phyloP scores from a whole-genome alignment of 31 red algal species.

The Bonnemaisonia californica region DNA sequence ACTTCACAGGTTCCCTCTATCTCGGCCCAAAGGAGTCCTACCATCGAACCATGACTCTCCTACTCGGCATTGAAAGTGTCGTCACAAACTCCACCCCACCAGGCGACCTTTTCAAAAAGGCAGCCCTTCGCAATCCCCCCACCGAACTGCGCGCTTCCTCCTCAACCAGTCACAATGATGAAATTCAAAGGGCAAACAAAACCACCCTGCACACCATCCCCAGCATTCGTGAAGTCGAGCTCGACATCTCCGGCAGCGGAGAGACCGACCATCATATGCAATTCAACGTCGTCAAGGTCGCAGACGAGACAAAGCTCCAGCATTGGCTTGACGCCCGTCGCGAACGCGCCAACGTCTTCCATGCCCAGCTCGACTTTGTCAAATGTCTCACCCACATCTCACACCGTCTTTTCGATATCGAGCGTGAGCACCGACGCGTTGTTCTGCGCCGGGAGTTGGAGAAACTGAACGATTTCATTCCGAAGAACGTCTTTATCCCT shows the following conservation, averaged over 20 bases:
- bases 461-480: conserved; percentile 90
- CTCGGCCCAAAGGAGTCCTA: conserved; percentile 77
- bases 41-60: conserved; percentile 86
- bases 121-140: conserved; percentile 39
- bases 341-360: conserved; percentile 88
- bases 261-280: conserved; percentile 61
- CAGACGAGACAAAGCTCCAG: conserved; percentile 66
- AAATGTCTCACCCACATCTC: conserved; percentile 96
- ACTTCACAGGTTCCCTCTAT: conserved; percentile 77
- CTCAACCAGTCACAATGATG: neutral
- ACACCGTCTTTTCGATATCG: conserved; percentile 73
- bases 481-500: conserved; percentile 85
- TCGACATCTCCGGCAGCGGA: conserved; percentile 76
- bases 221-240: conserved; percentile 60
- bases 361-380: conserved; percentile 97
- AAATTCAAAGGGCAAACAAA: neutral
- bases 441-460: conserved; percentile 86
- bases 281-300: conserved; percentile 55
- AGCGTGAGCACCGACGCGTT: conserved; percentile 64
- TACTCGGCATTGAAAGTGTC: conserved; percentile 87
- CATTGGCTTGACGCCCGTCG: conserved; percentile 71
- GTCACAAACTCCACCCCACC: conserved; percentile 74
- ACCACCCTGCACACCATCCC: neutral
- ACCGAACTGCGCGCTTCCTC: neutral
- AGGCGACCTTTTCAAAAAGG: conserved; percentile 81